Evolutionary conservation across 495 filamentous ascomycete genomes (phyloP).

Genomic region (Talaromyces thailandensis): DNA sequence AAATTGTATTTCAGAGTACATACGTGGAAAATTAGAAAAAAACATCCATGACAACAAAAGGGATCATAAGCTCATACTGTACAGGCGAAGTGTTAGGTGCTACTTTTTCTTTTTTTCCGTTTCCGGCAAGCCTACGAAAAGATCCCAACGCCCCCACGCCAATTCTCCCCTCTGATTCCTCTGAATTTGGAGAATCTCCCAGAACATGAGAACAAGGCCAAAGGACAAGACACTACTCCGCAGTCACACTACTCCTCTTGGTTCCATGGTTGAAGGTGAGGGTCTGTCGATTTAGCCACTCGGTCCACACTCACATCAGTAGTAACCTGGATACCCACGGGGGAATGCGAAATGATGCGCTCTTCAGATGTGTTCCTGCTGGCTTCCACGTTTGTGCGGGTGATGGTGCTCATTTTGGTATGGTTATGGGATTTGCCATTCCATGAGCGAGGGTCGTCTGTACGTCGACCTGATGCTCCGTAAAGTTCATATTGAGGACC

Average conservation of each 20-base stretch:
- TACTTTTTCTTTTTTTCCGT: too few relatives aligned
- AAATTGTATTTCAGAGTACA: background rate
- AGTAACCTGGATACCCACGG: conserved; percentile 10
- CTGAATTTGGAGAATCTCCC: too few relatives aligned
- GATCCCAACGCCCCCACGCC: background rate
- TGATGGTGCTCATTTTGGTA: conserved; percentile 1
- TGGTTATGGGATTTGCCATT: conserved; percentile 8
- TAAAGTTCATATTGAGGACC: conserved; percentile 9
- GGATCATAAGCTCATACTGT: background rate
- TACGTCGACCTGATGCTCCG: conserved; percentile 8
- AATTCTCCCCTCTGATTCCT: background rate
- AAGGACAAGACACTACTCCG: too few relatives aligned
- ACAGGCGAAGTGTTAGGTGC: background rate
- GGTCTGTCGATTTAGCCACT: background rate
- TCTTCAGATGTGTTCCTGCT: conserved; percentile 8
- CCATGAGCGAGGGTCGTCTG: conserved; percentile 7
- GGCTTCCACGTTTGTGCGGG: conserved; percentile 6
- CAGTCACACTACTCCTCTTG: background rate
- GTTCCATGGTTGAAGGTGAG: background rate
- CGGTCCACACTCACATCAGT: conserved; percentile 7
- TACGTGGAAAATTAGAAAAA: background rate
- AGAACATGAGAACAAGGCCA: too few relatives aligned
- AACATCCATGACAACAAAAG: background rate
- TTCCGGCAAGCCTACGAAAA: too few relatives aligned
- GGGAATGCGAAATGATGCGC: conserved; percentile 3